Conservation (phyloP, 2,329 filamentous ascomycete genomes). For the Pseudogymnoascus sp. region DNA sequence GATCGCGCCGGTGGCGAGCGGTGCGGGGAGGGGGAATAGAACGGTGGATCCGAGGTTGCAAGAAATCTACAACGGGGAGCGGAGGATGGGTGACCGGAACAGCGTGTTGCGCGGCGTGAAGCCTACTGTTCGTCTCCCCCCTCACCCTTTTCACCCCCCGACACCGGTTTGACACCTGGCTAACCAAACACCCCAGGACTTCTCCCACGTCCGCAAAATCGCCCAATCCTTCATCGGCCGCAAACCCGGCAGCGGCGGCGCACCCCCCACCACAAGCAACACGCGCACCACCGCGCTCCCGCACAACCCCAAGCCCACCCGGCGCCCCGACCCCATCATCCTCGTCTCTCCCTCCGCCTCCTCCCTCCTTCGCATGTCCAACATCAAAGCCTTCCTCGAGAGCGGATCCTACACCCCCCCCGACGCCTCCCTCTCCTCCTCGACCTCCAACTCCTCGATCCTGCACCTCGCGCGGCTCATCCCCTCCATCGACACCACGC, state of each 20-base stretch:
- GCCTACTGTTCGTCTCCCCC: constrained; percentile 58
- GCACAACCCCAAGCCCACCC: constrained; percentile 45
- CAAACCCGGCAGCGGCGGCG: constrained; percentile 37
- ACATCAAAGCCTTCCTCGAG: constrained; percentile 90
- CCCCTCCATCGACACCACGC: constrained; percentile 58
- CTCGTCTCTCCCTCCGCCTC: constrained; percentile 93
- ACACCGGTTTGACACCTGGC: neutral
- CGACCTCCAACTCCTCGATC: constrained; percentile 64
- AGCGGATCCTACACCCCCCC: constrained; percentile 72
- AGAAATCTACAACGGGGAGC: constrained; percentile 85
- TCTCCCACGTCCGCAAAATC: constrained; percentile 84
- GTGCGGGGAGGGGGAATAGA: constrained; percentile 49
- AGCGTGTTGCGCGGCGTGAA: constrained; percentile 79
- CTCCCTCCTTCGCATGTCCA: constrained; percentile 87
- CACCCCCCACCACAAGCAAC: constrained; percentile 22
- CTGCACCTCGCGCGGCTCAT: constrained; percentile 76
- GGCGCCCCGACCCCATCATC: constrained; percentile 76
- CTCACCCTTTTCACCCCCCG: neutral
- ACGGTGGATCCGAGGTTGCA: constrained; percentile 71
- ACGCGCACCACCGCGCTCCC: constrained; percentile 16
- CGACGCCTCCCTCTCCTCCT: constrained; percentile 52
- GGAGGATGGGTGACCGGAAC: constrained; percentile 88
- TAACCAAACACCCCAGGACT: constrained; percentile 54
- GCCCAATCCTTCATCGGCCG: constrained; percentile 67
- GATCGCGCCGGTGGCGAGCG: constrained; percentile 31